phyloP scores from a whole-genome alignment of 176 grass and related monocot genomes.

The Poa pratensis region DNA sequence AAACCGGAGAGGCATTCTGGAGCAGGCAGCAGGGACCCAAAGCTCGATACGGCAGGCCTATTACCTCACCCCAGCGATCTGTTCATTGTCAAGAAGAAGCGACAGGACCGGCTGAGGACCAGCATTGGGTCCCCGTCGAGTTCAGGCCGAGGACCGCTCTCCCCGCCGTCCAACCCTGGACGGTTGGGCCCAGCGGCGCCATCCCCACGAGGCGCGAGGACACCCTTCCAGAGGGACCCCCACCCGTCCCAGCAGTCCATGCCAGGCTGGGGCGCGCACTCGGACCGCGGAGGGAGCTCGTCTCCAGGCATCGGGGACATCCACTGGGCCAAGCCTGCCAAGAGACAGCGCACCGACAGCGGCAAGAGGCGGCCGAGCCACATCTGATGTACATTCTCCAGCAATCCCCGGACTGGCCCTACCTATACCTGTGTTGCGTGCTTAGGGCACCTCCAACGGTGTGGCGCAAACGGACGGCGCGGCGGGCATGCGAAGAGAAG shows the following conservation, averaged over 20 bases:
- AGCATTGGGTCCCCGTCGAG: conserved; percentile 59
- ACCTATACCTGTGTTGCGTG: neutral
- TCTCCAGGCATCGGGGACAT: conserved; percentile 73
- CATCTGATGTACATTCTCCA: conserved; percentile 63
- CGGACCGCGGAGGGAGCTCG: conserved; percentile 42
- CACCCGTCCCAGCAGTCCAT: conserved; percentile 55
- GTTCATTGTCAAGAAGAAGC: conserved; percentile 93
- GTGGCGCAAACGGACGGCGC: too few species aligned
- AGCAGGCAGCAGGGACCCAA: conserved; percentile 47
- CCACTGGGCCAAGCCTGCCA: conserved; percentile 94
- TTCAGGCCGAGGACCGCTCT: conserved; percentile 67
- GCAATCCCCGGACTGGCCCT: conserved; percentile 24
- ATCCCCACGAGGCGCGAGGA: conserved; percentile 60
- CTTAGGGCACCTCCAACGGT: neutral
- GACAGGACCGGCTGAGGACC: conserved; percentile 72
- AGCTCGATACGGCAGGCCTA: conserved; percentile 43
- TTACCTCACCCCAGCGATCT: conserved; percentile 75
- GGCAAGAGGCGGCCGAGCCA: conserved; percentile 92
- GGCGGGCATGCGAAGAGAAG: neutral
- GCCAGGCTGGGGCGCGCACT: conserved; percentile 56
- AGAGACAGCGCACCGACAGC: conserved; percentile 79
- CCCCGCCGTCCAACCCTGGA: conserved; percentile 56
- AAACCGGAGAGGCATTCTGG: conserved; percentile 60
- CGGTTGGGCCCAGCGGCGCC: conserved; percentile 40
- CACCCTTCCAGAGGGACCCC: conserved; percentile 62